Conservation (phyloP, 495 filamentous ascomycete species). For the Bacidia gigantensis region DNA sequence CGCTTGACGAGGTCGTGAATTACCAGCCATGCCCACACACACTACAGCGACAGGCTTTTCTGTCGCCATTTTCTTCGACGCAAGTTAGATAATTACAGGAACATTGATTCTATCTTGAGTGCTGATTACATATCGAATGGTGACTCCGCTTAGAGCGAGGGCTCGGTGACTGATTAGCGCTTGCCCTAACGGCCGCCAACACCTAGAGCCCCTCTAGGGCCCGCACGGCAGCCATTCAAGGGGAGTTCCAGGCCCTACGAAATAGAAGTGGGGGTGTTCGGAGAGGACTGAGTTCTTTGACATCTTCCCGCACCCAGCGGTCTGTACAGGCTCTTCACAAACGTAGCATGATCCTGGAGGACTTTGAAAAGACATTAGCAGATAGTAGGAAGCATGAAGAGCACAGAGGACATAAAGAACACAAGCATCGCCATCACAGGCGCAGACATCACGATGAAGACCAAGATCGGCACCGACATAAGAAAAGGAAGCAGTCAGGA, state of each 20-base stretch:
- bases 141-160: no score
- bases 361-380: conserved; percentile 39
- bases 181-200: no score
- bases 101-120: no score
- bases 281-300: no score
- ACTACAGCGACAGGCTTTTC: conserved; percentile 58
- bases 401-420: conserved; percentile 22
- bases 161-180: no score
- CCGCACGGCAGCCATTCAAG: no score
- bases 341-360: conserved; percentile 35
- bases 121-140: no score
- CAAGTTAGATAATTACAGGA: background rate
- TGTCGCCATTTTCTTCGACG: conserved; percentile 25
- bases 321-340: conserved; percentile 5
- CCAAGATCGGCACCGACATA: conserved; percentile 35
- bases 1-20: background rate
- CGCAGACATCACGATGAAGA: conserved; percentile 29
- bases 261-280: no score
- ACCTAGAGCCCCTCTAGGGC: no score
- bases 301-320: no score
- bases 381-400: conserved; percentile 33
- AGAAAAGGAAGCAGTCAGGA: conserved; percentile 35
- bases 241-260: no score
- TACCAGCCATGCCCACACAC: conserved; percentile 91
- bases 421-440: conserved; percentile 30